Conservation (phyloP, 345 rosid species). For the Eucalyptus camaldulensis region DNA sequence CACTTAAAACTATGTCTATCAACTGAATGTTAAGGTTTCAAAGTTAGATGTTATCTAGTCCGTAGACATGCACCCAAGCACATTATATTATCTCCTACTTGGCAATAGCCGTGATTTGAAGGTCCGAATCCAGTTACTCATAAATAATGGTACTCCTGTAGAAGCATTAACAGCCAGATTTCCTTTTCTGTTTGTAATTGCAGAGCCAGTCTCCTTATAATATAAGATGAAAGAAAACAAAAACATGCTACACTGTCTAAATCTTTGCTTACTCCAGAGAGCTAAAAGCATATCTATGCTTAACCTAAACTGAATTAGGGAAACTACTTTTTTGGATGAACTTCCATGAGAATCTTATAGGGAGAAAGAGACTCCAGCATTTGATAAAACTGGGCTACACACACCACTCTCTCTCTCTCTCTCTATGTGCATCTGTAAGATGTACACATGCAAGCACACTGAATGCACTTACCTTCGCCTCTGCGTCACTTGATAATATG, state of each 20-base stretch:
- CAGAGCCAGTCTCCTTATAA: background rate
- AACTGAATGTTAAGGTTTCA: background rate
- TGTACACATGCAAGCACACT: background rate
- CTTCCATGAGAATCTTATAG: background rate
- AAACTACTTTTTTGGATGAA: background rate
- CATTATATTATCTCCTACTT: background rate
- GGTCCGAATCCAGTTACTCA: background rate
- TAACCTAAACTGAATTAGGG: background rate
- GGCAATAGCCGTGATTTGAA: background rate
- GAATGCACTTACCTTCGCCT: slow-evolving; percentile 35
- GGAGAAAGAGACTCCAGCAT: background rate
- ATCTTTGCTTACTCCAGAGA: background rate
- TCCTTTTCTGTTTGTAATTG: background rate
- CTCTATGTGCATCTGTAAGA: background rate
- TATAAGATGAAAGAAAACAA: background rate
- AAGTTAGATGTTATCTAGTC: background rate
- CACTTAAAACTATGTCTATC: background rate
- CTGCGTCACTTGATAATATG: slow-evolving; percentile 40
- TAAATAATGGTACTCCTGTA: background rate
- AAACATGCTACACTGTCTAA: background rate
- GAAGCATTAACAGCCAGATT: background rate
- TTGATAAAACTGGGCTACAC: background rate
- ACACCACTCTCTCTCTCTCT: background rate
- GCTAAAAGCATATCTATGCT: background rate
- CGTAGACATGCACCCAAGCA: background rate